Percentiles rank a stretch among this genome's conserved stretches.
phyloP scores from a whole-genome alignment of 169 alveolate genomes.

The Plasmodium gonderi region DNA sequence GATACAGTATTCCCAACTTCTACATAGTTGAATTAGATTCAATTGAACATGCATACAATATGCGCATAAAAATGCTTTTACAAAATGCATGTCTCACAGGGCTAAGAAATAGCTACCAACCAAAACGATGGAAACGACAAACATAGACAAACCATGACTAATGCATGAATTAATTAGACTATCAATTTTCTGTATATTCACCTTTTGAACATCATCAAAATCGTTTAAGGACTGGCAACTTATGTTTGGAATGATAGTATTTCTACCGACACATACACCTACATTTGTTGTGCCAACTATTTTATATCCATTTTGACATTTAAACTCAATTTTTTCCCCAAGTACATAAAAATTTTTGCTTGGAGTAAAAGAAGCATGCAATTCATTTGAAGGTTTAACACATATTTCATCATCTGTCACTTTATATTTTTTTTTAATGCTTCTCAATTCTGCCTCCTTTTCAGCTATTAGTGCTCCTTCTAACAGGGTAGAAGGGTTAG shows the following conservation, averaged over 20 bases:
- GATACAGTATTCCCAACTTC: too few relatives aligned
- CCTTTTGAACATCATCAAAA: conserved; percentile 11
- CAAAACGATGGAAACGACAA: not conserved
- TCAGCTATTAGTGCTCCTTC: conserved; percentile 67
- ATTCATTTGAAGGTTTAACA: conserved; percentile 35
- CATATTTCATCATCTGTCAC: conserved; percentile 51
- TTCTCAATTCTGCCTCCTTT: conserved; percentile 56
- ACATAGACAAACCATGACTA: not conserved
- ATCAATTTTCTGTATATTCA: conserved; percentile 34
- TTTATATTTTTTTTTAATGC: conserved; percentile 42
- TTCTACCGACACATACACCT: conserved; percentile 49
- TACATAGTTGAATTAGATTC: too few relatives aligned
- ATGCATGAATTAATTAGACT: not conserved
- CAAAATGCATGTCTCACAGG: too few relatives aligned
- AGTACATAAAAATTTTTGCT: conserved; percentile 29
- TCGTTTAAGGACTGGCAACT: conserved; percentile 40
- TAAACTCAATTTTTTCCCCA: conserved; percentile 58
- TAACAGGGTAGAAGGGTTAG: conserved; percentile 46
- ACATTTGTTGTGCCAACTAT: conserved; percentile 42
- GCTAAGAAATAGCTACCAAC: not conserved
- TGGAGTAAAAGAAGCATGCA: conserved; percentile 24
- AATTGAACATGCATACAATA: too few relatives aligned
- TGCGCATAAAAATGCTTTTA: too few relatives aligned
- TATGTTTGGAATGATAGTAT: conserved; percentile 53
- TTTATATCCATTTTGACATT: conserved; percentile 53